Evolutionary conservation across 192 early-diverging fungal species (phyloP), one percentile per base, ranked within the genome.

Genomic region (Dissophora ornata): DNA sequence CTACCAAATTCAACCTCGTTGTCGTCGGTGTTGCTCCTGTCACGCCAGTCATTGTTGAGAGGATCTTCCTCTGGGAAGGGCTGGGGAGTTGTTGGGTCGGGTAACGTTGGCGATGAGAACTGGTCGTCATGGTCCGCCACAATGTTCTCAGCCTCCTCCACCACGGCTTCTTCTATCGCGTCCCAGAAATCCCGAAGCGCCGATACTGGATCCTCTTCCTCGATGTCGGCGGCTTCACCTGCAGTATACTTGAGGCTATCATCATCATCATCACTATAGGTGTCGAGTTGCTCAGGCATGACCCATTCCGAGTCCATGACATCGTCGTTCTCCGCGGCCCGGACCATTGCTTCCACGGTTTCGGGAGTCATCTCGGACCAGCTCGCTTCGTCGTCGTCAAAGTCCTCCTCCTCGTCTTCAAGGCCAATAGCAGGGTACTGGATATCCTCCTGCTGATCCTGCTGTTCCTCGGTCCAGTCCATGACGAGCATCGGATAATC

Each of bases 281-380:
- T 10, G 11, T 15, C 12, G 18, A 38, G 18, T 11, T 44, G 16
- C 4, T 58, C 42, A 30, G 28, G 11, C 19, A 34, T 25, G 18
- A 47, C 1, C 66, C 56, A 58, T 32, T 68, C 66, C 1, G 55
- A 51, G 11, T 68, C 66, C 55, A 57, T 58, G 18, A 68, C 55
- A 22, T 58, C 55, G 30, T 68, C 66, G 1, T 68, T 46, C 2
- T 68, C 66, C 15, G 66, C 66, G 13, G 46, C 26, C 3, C 47
- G 66, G 25, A 68, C 66, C 47, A 57, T 40, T 1, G 45, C 56
- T 9, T 58, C 55, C 15, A 68, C n/a, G 0, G 50, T 25, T 28
- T 62, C 34, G 4, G n/a, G 10, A 4, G n/a, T 12, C 15, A 45
- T n/a, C 12, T 45, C 44, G 44, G 6, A 4, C 44, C 44, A n/a